Percentiles rank a stretch among this genome's conserved stretches.
Evolutionary conservation across 257 asterid genomes (phyloP).

Genomic region (Nicotiana undulata): DNA sequence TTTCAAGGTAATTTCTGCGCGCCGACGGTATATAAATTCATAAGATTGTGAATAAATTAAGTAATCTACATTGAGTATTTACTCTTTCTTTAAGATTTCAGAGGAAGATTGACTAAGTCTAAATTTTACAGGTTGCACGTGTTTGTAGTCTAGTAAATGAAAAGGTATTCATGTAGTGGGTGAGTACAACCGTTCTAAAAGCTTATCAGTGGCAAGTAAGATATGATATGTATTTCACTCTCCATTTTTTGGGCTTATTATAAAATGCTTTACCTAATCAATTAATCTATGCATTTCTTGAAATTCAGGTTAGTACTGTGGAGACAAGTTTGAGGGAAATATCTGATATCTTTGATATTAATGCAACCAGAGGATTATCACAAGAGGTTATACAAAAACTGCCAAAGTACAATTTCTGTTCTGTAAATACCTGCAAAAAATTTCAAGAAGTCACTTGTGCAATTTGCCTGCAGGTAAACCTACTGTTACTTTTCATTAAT

Average conservation of each 20-base stretch:
- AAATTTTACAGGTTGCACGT: conserved; percentile 63
- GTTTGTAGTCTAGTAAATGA: conserved; percentile 77
- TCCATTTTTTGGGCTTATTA: not conserved
- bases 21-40: not conserved
- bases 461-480: conserved; percentile 73
- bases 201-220: conserved; percentile 94
- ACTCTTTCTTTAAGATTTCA: not conserved
- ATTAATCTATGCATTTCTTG: not conserved
- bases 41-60: no score
- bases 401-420: conserved; percentile 36
- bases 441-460: conserved; percentile 41
- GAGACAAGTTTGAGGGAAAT: conserved; percentile 68
- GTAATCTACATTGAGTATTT: not conserved
- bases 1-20: conserved; percentile 51
- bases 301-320: conserved; percentile 54
- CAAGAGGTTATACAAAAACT: conserved; percentile 38
- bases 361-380: conserved; percentile 45
- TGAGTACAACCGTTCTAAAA: conserved; percentile 80
- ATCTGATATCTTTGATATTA: conserved; percentile 74
- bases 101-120: not conserved
- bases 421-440: conserved; percentile 2
- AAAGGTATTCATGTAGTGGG: conserved; percentile 97
- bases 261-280: not conserved
- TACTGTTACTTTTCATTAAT: not conserved
- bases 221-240: no score